Percentiles rank a stretch among this genome's conserved stretches.
Conservation (phyloP, 2,329 filamentous ascomycete genomes). For the Aspergillus japonicus region DNA sequence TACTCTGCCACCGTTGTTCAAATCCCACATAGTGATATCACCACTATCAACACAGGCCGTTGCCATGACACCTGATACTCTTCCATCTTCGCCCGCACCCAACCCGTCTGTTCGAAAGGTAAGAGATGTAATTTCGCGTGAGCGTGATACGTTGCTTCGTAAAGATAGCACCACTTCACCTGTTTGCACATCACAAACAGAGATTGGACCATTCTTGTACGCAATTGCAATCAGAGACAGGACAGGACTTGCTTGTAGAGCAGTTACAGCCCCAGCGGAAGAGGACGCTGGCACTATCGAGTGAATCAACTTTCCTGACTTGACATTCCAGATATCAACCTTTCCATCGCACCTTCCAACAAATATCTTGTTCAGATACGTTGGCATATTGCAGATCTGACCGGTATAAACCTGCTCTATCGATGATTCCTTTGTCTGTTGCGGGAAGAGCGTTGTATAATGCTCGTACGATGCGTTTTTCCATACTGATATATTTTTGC, state of each 20-base stretch:
- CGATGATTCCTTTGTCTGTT: conserved; percentile 56
- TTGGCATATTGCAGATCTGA: conserved; percentile 83
- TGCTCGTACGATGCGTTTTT: conserved; percentile 79
- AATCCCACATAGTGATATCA: conserved; percentile 93
- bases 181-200: conserved; percentile 76
- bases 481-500: conserved; percentile 82
- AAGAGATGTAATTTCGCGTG: conserved; percentile 70
- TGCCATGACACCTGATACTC: conserved; percentile 87
- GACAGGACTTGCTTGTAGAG: conserved; percentile 78
- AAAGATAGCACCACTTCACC: conserved; percentile 72
- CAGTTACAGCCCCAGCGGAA: conserved; percentile 77
- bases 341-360: conserved; percentile 82
- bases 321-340: conserved; percentile 97
- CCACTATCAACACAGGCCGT: conserved; percentile 76
- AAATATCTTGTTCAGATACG: conserved; percentile 93
- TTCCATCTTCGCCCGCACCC: conserved; percentile 84
- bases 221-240: conserved; percentile 85
- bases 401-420: conserved; percentile 70
- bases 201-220: conserved; percentile 74
- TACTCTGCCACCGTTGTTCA: conserved; percentile 83
- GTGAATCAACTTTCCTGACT: conserved; percentile 85
- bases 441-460: conserved; percentile 74
- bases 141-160: conserved; percentile 63
- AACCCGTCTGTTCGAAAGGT: conserved; percentile 86
- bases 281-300: conserved; percentile 76